These are phyloP conservation scores for Fibroporia radiculosa DNA, from an alignment of 768 basidiomycete genomes.

Conservation along the genomic window DNA sequence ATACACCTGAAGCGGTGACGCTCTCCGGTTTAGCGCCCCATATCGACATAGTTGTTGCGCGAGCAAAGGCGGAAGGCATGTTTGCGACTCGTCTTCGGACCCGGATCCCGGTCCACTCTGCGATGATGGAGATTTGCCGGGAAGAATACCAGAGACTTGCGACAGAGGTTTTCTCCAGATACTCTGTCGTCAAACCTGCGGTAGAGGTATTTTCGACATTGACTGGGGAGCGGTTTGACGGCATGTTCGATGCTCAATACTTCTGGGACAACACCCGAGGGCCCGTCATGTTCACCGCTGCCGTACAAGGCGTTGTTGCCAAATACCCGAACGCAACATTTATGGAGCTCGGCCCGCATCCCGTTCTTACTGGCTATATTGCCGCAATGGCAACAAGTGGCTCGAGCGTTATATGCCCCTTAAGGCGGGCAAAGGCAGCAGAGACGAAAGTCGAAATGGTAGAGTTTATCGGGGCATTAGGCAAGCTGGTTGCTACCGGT, in stretches of 20 bases:
- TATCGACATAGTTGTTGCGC: conserved; percentile 22
- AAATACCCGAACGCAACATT: conserved; percentile 20
- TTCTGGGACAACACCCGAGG: conserved; percentile 32
- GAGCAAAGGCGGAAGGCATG: conserved; percentile 18
- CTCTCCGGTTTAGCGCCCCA: conserved; percentile 28
- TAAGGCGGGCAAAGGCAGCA: conserved; percentile 20
- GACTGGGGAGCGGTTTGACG: conserved; percentile 20
- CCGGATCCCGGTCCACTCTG: conserved; percentile 31
- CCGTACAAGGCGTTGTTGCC: conserved; percentile 15
- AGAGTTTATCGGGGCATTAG: conserved; percentile 21
- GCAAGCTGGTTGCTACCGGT: conserved; percentile 22
- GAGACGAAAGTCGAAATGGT: conserved; percentile 18
- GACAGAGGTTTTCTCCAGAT: conserved; percentile 26
- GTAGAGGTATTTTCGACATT: conserved; percentile 31
- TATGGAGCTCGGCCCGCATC: conserved; percentile 34
- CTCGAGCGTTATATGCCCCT: conserved; percentile 19
- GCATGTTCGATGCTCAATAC: conserved; percentile 28
- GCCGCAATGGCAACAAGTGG: conserved; percentile 12
- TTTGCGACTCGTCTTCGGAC: conserved; percentile 31
- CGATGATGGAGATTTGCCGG: conserved; percentile 30
- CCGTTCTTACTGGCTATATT: conserved; percentile 30
- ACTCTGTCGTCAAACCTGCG: conserved; percentile 24
- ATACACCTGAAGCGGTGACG: conserved; percentile 29
- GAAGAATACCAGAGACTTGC: conserved; percentile 21
- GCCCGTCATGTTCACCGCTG: conserved; percentile 30